phyloP scores from a whole-genome alignment of 495 filamentous ascomycete species.

The Lineolata rhizophorae region DNA sequence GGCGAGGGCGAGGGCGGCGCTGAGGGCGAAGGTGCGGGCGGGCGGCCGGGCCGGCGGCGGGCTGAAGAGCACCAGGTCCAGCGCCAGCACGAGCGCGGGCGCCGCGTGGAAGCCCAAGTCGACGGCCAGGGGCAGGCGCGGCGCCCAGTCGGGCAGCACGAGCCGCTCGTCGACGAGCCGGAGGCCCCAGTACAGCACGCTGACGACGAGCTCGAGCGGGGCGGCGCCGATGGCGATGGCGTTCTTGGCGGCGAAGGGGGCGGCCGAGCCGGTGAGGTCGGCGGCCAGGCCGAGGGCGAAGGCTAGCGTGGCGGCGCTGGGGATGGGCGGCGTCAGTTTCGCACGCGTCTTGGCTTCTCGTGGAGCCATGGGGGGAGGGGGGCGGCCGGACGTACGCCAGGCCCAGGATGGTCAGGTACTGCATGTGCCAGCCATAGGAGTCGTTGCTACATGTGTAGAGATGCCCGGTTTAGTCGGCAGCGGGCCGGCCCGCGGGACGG shows the following conservation, averaged over 20 bases:
- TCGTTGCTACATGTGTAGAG: constrained; percentile 40
- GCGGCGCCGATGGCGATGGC: constrained; percentile 45
- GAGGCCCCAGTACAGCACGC: constrained; percentile 68
- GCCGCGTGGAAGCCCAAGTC: constrained; percentile 67
- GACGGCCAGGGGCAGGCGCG: constrained; percentile 14
- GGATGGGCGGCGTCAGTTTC: neutral
- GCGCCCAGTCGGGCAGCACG: constrained; percentile 27
- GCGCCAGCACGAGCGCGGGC: constrained; percentile 45
- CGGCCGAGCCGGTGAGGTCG: constrained; percentile 42
- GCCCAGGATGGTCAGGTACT: constrained; percentile 60
- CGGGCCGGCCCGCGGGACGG: too few relatives aligned
- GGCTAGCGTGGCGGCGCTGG: constrained; percentile 40
- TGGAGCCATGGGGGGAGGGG: neutral
- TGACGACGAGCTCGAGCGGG: constrained; percentile 64
- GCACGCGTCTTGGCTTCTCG: neutral
- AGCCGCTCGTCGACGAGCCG: constrained; percentile 34
- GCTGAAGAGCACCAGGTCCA: constrained; percentile 53
- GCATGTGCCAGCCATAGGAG: constrained; percentile 65
- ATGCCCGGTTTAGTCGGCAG: too few relatives aligned
- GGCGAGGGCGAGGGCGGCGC: constrained; percentile 37
- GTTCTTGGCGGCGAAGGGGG: constrained; percentile 56
- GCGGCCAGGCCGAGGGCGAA: constrained; percentile 51
- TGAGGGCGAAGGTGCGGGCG: constrained; percentile 30
- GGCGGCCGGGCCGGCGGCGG: constrained; percentile 45
- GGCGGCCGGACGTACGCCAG: neutral